A percentile compares a stretch with the other conserved stretches of the same genome.
phyloP scores from a whole-genome alignment of 2,329 filamentous ascomycete genomes.

The Curvularia eragrostidis region DNA sequence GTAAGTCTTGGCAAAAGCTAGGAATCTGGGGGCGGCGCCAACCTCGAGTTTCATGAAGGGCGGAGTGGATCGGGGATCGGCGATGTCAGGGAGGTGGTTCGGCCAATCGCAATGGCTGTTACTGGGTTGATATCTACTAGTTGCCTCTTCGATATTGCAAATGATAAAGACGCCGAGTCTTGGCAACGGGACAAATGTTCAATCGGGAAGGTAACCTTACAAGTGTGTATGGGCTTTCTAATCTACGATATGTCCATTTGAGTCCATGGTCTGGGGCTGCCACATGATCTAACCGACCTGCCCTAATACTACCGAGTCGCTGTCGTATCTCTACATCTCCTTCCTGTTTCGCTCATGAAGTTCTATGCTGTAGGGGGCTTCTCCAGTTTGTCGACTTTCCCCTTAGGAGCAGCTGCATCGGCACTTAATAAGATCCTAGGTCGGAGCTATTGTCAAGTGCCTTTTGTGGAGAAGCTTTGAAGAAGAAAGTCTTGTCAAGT shows the following conservation, averaged over 20 bases:
- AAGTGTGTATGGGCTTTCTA: slow-evolving; percentile 24
- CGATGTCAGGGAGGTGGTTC: neutral
- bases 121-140: slow-evolving; percentile 16
- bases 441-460: neutral
- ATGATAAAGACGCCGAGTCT: slow-evolving; percentile 16
- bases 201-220: slow-evolving; percentile 30
- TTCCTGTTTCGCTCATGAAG: slow-evolving; percentile 26
- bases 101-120: slow-evolving; percentile 13
- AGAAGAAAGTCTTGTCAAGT: slow-evolving; percentile 20
- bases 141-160: slow-evolving; percentile 13
- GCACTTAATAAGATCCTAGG: slow-evolving; percentile 14
- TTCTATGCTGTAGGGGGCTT: slow-evolving; percentile 13
- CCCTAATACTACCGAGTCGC: slow-evolving; percentile 6
- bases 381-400: slow-evolving; percentile 14
- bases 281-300: slow-evolving; percentile 7
- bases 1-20: neutral
- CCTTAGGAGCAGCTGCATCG: slow-evolving; percentile 18
- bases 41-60: neutral
- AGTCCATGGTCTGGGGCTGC: slow-evolving; percentile 15
- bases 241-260: slow-evolving; percentile 21
- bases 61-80: neutral
- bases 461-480: neutral
- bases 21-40: neutral
- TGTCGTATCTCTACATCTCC: slow-evolving; percentile 26
- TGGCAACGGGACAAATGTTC: slow-evolving; percentile 22